Evolutionary conservation across 306 rosid genomes (phyloP).

Genomic region (Trichosanthes truncata): DNA sequence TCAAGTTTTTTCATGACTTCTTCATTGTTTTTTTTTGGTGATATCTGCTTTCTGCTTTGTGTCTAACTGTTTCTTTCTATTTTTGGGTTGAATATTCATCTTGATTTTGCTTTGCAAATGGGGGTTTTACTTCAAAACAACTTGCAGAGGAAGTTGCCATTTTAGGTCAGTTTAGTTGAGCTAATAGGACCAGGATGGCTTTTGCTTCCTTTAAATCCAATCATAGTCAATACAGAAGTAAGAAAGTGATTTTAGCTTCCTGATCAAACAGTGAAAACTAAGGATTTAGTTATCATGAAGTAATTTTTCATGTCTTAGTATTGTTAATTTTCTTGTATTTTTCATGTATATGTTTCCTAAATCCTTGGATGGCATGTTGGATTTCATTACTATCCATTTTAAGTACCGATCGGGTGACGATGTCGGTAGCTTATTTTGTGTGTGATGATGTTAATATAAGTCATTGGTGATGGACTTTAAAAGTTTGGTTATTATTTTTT

Average conservation of each 20-base stretch:
- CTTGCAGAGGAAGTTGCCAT: background rate
- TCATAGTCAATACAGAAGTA: background rate
- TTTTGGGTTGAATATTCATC: background rate
- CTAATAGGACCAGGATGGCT: background rate
- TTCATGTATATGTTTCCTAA: background rate
- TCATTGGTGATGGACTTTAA: background rate
- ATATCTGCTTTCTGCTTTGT: background rate
- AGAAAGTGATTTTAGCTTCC: background rate
- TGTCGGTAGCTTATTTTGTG: background rate
- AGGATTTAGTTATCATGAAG: background rate
- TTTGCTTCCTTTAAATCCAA: background rate
- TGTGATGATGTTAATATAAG: background rate
- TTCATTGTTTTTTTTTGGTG: background rate
- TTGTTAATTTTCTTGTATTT: background rate
- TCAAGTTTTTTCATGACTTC: background rate
- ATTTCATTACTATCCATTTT: background rate
- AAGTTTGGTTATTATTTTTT: background rate
- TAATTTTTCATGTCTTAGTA: background rate
- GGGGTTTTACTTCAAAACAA: background rate
- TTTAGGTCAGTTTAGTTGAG: background rate
- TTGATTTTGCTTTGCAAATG: background rate
- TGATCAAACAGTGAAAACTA: constrained; percentile 1
- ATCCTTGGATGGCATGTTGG: background rate
- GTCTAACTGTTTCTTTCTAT: background rate
- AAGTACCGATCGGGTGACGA: background rate